Evolutionary conservation across 2,329 filamentous ascomycete species (phyloP).

Genomic region (Diaporthe humulicola): DNA sequence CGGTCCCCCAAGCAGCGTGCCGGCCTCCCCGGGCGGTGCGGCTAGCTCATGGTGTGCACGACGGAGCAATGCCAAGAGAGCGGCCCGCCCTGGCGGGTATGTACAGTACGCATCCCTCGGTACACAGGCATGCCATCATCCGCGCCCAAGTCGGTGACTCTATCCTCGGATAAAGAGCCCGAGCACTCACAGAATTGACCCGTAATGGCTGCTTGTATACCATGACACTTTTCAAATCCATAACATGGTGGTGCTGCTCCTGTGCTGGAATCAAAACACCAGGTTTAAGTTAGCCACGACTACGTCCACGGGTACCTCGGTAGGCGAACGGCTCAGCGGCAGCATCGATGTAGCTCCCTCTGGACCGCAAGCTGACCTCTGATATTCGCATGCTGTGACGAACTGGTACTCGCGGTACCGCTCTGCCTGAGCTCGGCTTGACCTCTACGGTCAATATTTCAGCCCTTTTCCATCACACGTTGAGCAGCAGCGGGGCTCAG

Average conservation of each 20-base stretch:
- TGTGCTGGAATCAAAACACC: neutral
- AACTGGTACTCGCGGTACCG: neutral
- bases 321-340: neutral
- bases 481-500: neutral
- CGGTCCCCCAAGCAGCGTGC: no score
- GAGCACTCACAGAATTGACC: neutral
- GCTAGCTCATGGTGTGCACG: neutral
- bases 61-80: neutral
- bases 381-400: neutral
- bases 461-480: neutral
- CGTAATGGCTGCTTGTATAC: neutral
- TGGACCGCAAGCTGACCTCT: neutral
- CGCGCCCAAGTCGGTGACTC: neutral
- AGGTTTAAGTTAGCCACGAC: neutral
- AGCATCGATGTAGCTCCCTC: neutral
- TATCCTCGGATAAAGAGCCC: neutral
- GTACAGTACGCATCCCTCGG: neutral
- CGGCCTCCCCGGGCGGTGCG: neutral
- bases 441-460: neutral
- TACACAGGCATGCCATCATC: neutral
- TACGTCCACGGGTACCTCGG: neutral
- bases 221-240: neutral
- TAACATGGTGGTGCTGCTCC: neutral
- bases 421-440: neutral
- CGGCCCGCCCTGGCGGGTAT: constrained; percentile 1